Evolutionary conservation across 768 basidiomycete species (phyloP).

Genomic region (Strobilomyces confusus): DNA sequence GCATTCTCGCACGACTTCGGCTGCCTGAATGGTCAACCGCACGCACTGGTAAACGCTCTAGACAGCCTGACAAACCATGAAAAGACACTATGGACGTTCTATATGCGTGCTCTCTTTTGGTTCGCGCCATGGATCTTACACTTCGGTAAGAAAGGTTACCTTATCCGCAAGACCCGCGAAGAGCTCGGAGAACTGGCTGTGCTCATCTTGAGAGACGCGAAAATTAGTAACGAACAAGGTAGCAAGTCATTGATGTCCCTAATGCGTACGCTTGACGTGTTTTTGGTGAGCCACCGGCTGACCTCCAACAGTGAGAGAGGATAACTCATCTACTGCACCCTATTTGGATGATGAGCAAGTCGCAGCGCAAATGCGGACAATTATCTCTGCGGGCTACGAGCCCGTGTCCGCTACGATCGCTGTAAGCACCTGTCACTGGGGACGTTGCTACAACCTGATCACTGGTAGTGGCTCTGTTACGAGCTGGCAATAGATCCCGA

Average conservation of each 20-base stretch:
- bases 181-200: constrained; percentile 51
- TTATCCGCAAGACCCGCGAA: constrained; percentile 51
- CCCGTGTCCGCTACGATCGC: constrained; percentile 35
- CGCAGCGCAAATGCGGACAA: constrained; percentile 58
- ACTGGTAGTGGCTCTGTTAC: constrained; percentile 58
- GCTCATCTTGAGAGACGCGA: constrained; percentile 53
- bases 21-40: constrained; percentile 47
- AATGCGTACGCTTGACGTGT: constrained; percentile 40
- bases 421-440: constrained; percentile 19
- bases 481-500: constrained; percentile 50
- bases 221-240: constrained; percentile 39
- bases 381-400: constrained; percentile 54
- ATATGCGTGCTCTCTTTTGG: constrained; percentile 64
- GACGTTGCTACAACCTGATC: constrained; percentile 4
- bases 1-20: constrained; percentile 61
- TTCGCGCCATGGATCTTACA: constrained; percentile 51
- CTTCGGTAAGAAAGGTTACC: constrained; percentile 54
- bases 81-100: constrained; percentile 53
- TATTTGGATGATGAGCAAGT: constrained; percentile 47
- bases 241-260: constrained; percentile 49
- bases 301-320: constrained; percentile 36
- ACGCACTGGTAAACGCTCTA: constrained; percentile 47
- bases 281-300: background rate
- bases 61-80: constrained; percentile 61
- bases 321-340: constrained; percentile 37